These are phyloP conservation scores for Trichoderma afroharzianum DNA, from an alignment of 2,329 filamentous ascomycete genomes.

Conservation along the genomic window DNA sequence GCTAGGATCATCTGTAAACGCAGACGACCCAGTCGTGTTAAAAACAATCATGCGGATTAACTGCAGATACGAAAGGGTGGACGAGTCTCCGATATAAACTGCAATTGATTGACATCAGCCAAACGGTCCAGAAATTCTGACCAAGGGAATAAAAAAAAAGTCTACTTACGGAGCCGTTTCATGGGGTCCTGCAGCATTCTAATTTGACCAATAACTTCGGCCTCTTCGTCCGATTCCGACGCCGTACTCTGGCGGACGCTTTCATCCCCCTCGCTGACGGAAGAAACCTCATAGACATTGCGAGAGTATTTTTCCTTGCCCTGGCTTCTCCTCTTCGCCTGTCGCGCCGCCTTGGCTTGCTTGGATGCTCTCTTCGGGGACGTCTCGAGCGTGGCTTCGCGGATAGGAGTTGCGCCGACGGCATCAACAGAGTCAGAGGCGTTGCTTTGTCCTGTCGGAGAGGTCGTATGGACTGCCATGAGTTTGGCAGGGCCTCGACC, in stretches of 20 bases:
- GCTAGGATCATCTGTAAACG: slow-evolving; percentile 55
- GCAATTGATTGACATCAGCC: slow-evolving; percentile 7
- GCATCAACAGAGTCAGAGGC: slow-evolving; percentile 4
- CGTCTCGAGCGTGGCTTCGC: background rate
- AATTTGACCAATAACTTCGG: slow-evolving; percentile 50
- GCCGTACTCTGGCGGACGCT: slow-evolving; percentile 36
- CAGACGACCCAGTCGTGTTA: slow-evolving; percentile 48
- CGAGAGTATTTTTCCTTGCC: background rate
- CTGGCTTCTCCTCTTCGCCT: background rate
- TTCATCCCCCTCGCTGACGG: slow-evolving; percentile 11
- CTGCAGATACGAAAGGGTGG: slow-evolving; percentile 58
- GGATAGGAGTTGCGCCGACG: background rate
- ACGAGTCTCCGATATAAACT: slow-evolving; percentile 63
- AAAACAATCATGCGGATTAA: slow-evolving; percentile 59
- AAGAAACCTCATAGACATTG: background rate
- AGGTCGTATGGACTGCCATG: slow-evolving; percentile 3
- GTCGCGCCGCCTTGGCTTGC: background rate
- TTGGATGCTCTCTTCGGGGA: slow-evolving; percentile 1
- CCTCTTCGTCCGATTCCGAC: slow-evolving; percentile 47
- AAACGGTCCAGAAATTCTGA: slow-evolving; percentile 8
- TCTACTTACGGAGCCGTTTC: slow-evolving; percentile 50
- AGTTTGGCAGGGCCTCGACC: slow-evolving; percentile 11
- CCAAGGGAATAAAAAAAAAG: background rate
- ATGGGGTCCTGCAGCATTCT: slow-evolving; percentile 59
- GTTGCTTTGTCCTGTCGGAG: background rate